Base-by-base conservation (phyloP, 2,329 filamentous ascomycete species). In the Colletotrichum tamarilloi region DNA sequence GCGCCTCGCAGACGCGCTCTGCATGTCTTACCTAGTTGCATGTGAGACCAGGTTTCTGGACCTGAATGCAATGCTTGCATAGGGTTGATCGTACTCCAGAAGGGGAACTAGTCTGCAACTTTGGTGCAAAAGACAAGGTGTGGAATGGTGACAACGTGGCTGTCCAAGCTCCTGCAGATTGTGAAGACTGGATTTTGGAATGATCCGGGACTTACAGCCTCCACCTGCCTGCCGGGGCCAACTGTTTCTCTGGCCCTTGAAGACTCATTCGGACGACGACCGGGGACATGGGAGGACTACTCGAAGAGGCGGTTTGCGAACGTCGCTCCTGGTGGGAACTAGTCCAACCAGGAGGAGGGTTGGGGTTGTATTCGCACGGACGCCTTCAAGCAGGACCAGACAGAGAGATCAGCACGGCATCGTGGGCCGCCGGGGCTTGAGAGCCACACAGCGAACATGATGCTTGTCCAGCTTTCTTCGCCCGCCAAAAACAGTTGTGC, bases 341-440 rank as follows among this genome's bases (percentile, higher is more conserved):
- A 53, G 11, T n/a, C 14, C 16, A 38, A n/a, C 42, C 7, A n/a
- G 42, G 42, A 12, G 42, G 46, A 38, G 42, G 56, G 60, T 62
- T 57, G 32, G 46, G 26, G 70, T 73, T 65, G 66, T 38, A 73
- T 38, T 70, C 70, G 70, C 70, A 73, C 70, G 67, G 70, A 60
- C 70, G 22, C n/a, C 26, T 49, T 5, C 46, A 58, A 24, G 46
- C 24, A 12, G 24, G 6, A 32, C n/a, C 28, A 42, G 38, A 28
- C 28, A 32, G 42, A 58, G 46, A 30, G 66, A 64, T 64, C 66
- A 46, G 32, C 66, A 52, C 59, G 42, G 49, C 62, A 28, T 28
- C 22, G 32, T 28, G 52, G 62, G 22, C 46, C 28, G 66, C 38
- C 11, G 52, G 52, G 49, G 52, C 24, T 46, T 26, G 38, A 49